Evolutionary conservation across 2,329 filamentous ascomycete species (phyloP), one percentile per base, ranked within the genome.

Genomic region (Penicillium sp.): DNA sequence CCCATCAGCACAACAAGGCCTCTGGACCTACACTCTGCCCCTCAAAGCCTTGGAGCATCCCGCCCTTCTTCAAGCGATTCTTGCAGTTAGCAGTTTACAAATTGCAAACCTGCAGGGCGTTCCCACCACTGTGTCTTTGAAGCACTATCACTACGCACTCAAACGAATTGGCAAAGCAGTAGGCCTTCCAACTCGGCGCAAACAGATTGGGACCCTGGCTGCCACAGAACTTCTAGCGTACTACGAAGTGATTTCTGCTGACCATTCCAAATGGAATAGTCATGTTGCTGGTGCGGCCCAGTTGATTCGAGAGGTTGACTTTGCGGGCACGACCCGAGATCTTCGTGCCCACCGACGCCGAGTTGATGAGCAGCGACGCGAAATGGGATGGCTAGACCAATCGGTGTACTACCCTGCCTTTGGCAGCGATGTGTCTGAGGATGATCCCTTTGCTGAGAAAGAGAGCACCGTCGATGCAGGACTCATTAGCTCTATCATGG

Each of bases 201-300:
- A 83, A 7, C 81, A 88, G 40, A 79, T 87, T 7, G 81, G 87
- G 1, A 96, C 89, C 0, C 71, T 97, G n/a, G 91, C 90, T 6
- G 89, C 90, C 2, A 89, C 87, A 0, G 72, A 96, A 23, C 71
- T 97, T 6, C 75, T 98, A 6, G 87, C 83, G 0, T 97, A 89
- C 62, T 97, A 94, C 57, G 93, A 97, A 63, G 87, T 96, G 13
- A 93, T 91, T 83, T 86, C 85, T 23, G 91, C 89, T 15, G 91
- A 98, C 52, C 91, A 97, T 56, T 82, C 85, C 39, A 95, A 95
- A 63, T 98, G 93, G 93, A 93, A 87, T 57, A 91, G 86, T 47
- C 93, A 97, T 66, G 73, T 97, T 25, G 80, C 87, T 33, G 93
- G 93, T 9, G 87, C 88, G 7, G 82, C 84, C 27, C 84, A 90